Conservation (phyloP, 2,329 filamentous ascomycete genomes). For the Emergomyces orientalis region DNA sequence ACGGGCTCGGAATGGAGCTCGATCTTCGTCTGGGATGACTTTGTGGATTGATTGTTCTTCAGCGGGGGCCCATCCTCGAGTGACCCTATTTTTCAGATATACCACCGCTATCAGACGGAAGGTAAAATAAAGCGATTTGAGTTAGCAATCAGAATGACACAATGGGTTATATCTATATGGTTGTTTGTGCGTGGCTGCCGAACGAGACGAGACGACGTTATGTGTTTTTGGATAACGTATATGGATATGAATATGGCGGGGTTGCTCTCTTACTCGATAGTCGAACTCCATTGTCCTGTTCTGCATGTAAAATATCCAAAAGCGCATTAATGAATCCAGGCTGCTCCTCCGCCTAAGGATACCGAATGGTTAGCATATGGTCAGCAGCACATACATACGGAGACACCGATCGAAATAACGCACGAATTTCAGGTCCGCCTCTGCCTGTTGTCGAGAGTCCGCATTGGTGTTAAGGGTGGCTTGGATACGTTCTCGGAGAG, state of each 20-base stretch:
- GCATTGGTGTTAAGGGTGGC: constrained; percentile 55
- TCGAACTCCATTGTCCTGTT: constrained; percentile 75
- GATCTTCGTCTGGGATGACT: constrained; percentile 79
- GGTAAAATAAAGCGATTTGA: constrained; percentile 4
- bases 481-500: constrained; percentile 54
- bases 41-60: constrained; percentile 66
- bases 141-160: background rate
- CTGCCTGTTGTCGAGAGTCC: constrained; percentile 52
- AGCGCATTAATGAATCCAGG: constrained; percentile 84
- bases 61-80: constrained; percentile 74
- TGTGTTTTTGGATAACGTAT: background rate
- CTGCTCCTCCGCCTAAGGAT: constrained; percentile 72
- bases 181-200: background rate
- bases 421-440: constrained; percentile 57
- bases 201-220: background rate
- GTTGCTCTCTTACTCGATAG: constrained; percentile 57
- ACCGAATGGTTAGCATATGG: background rate
- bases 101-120: constrained; percentile 65
- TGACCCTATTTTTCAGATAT: constrained; percentile 96
- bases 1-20: constrained; percentile 74
- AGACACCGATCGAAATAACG: constrained; percentile 19
- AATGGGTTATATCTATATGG: background rate
- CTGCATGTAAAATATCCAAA: constrained; percentile 78
- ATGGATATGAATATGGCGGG: constrained; percentile 25
- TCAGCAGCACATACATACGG: constrained; percentile 2